These are phyloP conservation scores for Conringia planisiliqua DNA, from an alignment of 345 rosid species.

Conservation along the genomic window DNA sequence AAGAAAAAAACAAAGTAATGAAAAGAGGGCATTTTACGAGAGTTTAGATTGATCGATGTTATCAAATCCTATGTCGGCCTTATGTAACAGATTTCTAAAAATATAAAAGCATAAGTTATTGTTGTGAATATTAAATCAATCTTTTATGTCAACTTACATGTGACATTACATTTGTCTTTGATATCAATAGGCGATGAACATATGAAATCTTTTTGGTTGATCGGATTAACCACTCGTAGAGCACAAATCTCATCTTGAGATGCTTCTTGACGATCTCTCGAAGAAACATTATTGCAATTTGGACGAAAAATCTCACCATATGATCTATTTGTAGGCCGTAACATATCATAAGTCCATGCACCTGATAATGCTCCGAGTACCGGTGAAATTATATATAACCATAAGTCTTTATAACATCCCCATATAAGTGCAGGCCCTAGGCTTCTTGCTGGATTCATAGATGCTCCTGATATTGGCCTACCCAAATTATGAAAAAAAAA, in stretches of 20 bases:
- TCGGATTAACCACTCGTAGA: slow-evolving; percentile 16
- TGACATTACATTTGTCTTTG: slow-evolving; percentile 8
- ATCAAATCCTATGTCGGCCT: too few species aligned
- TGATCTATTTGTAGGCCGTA: slow-evolving; percentile 49
- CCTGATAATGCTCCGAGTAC: slow-evolving; percentile 46
- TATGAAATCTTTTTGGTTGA: slow-evolving; percentile 15
- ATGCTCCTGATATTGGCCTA: slow-evolving; percentile 61
- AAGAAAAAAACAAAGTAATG: too few species aligned
- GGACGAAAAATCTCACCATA: slow-evolving; percentile 29
- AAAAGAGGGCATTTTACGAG: too few species aligned
- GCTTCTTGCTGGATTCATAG: slow-evolving; percentile 72
- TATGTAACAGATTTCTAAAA: background rate
- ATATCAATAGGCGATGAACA: slow-evolving; percentile 25
- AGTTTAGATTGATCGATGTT: too few species aligned
- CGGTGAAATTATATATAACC: slow-evolving; percentile 47
- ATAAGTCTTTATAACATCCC: slow-evolving; percentile 34
- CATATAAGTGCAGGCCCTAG: slow-evolving; percentile 55
- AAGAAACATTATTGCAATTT: slow-evolving; percentile 13
- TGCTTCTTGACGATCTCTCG: slow-evolving; percentile 16
- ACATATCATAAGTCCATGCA: slow-evolving; percentile 47
- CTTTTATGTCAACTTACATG: slow-evolving; percentile 16
- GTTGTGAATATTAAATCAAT: background rate
- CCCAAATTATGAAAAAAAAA: too few species aligned
- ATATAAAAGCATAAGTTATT: background rate
- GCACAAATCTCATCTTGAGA: slow-evolving; percentile 28